Evolutionary conservation across 345 rosid genomes (phyloP), one percentile per base, ranked within the genome.

Genomic region (Sonneratia alba): DNA sequence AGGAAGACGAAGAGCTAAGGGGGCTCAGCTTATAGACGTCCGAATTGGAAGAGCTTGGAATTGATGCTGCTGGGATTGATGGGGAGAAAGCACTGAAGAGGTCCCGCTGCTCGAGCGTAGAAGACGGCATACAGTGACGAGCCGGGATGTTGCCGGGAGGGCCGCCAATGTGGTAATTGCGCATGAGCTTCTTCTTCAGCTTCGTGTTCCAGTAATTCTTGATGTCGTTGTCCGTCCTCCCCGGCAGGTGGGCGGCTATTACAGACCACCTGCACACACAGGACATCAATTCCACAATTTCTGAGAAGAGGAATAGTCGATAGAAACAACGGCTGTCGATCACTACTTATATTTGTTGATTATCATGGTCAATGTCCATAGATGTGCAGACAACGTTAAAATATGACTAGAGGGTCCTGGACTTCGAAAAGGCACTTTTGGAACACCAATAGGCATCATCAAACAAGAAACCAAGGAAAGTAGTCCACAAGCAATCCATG

Each of bases 181-280:
- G 73, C 78, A 86, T 77, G 64, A 94, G 88, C 72, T 90, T 88
- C 90, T 88, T 92, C 87, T 92, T 92, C 34, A 92, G 87, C 83
- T 87, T 92, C 47, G 98, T 90, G 86, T 90, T 92, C 98, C 98
- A 92, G 75, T 92, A 86, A 79, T 92, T 92, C 77, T 92, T 92
- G 74, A 90, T 87, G 77, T 92, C 98, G 73, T 92, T 92, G 69
- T 90, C 98, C 48, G 98, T 92, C 79, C 98, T 86, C 57, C 98
- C 97, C 53, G 89, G 94, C 66, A 92, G 76, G 68, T 88, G 98
- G 75, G 96, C 85, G 66, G 98, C 96, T 76, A 90, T 92, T 75
- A 90, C 75, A 73, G 98, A 88, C 96, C 98, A 92, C 82, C 89
- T 83, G 83, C 81, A 81, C 51, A 51, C 51, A 40, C 49, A 18